A percentile compares a stretch with the other conserved stretches of the same genome.
phyloP scores from a whole-genome alignment of 257 asterid species.

The Jaltomata sinuosa region DNA sequence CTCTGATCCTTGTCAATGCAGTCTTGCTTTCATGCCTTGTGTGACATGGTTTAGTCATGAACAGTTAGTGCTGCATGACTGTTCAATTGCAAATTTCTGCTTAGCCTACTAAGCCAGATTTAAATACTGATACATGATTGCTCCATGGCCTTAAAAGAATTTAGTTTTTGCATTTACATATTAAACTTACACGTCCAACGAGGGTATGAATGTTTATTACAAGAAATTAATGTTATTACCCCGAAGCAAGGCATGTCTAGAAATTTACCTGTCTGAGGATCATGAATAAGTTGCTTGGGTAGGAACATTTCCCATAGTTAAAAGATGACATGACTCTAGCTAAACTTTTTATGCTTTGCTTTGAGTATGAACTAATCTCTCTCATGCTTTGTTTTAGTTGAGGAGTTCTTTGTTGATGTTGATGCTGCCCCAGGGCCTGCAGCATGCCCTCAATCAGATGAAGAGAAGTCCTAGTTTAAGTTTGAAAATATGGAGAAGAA shows the following conservation, averaged over 20 bases:
- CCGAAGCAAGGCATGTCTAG: not conserved
- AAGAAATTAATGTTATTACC: not conserved
- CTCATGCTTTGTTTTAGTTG: conserved; percentile 39
- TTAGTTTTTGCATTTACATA: not conserved
- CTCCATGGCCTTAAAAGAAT: not conserved
- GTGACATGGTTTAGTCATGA: too few relatives aligned
- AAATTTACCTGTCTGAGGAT: not conserved
- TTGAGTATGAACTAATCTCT: not conserved
- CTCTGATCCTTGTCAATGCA: too few relatives aligned
- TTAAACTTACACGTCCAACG: not conserved
- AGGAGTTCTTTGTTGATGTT: conserved; percentile 92
- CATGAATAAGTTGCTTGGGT: not conserved
- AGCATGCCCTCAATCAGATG: conserved; percentile 66
- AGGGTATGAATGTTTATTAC: not conserved
- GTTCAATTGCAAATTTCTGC: not conserved
- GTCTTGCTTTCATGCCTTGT: too few relatives aligned
- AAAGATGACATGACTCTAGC: not conserved
- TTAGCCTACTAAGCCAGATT: not conserved
- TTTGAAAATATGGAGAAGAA: too few relatives aligned
- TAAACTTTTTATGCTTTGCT: not conserved
- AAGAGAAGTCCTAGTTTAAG: conserved; percentile 58
- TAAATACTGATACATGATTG: not conserved
- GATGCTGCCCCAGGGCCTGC: conserved; percentile 57
- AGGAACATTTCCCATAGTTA: not conserved
- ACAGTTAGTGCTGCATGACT: not conserved